A percentile compares a stretch with the other conserved stretches of the same genome.
Conservation (phyloP, 257 asterid genomes). For the Nemophila menziesii region DNA sequence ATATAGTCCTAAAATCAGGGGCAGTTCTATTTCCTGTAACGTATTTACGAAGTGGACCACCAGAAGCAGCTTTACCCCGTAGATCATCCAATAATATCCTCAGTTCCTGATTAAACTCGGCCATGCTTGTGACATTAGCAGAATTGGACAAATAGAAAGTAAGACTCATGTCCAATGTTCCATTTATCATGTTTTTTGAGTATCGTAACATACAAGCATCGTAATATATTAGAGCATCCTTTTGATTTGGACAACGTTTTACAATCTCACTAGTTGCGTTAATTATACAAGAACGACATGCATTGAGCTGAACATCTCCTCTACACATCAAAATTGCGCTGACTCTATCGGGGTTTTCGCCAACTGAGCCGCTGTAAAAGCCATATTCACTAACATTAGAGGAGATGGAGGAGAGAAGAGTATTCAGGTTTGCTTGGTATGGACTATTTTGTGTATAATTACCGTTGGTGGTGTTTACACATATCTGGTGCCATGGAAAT, state of each 20-base stretch:
- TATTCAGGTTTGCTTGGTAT: constrained; percentile 20
- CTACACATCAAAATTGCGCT: constrained; percentile 23
- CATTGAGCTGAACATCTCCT: constrained; percentile 14
- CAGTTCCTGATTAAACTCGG: no score
- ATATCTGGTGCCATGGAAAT: neutral
- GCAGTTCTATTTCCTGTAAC: neutral
- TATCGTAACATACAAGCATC: constrained; percentile 13
- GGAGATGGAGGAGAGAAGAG: constrained; percentile 21
- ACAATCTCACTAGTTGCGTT: neutral
- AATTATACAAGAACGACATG: constrained; percentile 17
- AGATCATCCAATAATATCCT: constrained; percentile 2
- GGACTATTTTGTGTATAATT: constrained; percentile 16
- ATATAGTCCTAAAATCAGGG: neutral
- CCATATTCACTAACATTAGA: constrained; percentile 11
- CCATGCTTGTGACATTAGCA: neutral
- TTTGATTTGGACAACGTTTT: constrained; percentile 10
- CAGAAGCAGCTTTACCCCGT: neutral
- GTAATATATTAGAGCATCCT: constrained; percentile 11
- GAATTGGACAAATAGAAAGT: no score
- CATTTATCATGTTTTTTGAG: neutral
- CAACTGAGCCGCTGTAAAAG: constrained; percentile 19
- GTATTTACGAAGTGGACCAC: constrained; percentile 2
- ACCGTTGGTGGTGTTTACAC: neutral
- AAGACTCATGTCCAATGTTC: no score
- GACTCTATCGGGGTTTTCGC: constrained; percentile 7